A percentile compares a stretch with the other conserved stretches of the same genome.
phyloP scores from a whole-genome alignment of 192 early-diverging fungal genomes.

The Phycomyces nitens region DNA sequence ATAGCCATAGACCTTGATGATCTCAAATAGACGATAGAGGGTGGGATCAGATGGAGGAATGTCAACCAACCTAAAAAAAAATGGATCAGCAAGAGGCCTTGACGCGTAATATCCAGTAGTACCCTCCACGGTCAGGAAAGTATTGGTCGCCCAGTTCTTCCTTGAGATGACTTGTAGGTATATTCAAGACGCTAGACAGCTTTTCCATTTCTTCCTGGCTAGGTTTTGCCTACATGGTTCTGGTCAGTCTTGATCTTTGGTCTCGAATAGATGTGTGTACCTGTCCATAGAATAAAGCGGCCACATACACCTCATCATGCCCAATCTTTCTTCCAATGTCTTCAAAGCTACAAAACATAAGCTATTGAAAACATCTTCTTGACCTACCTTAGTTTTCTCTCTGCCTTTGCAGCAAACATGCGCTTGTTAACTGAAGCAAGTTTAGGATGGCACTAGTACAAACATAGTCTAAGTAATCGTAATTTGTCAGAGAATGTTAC shows the following conservation, averaged over 20 bases:
- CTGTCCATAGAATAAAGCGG: slow-evolving; percentile 66
- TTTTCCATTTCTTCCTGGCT: slow-evolving; percentile 30
- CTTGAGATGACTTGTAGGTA: slow-evolving; percentile 28
- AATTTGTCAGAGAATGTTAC: too few species aligned
- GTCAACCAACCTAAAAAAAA: slow-evolving; percentile 25
- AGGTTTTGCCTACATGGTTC: slow-evolving; percentile 38
- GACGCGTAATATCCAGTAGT: too few species aligned
- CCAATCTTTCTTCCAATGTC: slow-evolving; percentile 50
- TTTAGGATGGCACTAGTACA: slow-evolving; percentile 17
- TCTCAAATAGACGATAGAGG: slow-evolving; percentile 45
- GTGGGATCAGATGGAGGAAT: slow-evolving; percentile 42
- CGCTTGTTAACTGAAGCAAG: slow-evolving; percentile 18
- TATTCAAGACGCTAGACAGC: slow-evolving; percentile 31
- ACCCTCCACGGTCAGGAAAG: slow-evolving; percentile 43
- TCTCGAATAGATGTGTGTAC: too few species aligned
- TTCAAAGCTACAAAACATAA: slow-evolving; percentile 41
- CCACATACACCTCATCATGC: slow-evolving; percentile 64
- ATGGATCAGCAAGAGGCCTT: background rate
- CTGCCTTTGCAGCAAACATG: slow-evolving; percentile 31
- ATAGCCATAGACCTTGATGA: slow-evolving; percentile 43
- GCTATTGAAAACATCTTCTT: background rate
- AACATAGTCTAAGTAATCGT: background rate
- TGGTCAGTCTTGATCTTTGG: too few species aligned
- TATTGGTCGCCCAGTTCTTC: slow-evolving; percentile 30
- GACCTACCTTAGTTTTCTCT: slow-evolving; percentile 30